Base-by-base conservation (phyloP, 192 early-diverging fungal genomes). In the Diversispora epigaea region DNA sequence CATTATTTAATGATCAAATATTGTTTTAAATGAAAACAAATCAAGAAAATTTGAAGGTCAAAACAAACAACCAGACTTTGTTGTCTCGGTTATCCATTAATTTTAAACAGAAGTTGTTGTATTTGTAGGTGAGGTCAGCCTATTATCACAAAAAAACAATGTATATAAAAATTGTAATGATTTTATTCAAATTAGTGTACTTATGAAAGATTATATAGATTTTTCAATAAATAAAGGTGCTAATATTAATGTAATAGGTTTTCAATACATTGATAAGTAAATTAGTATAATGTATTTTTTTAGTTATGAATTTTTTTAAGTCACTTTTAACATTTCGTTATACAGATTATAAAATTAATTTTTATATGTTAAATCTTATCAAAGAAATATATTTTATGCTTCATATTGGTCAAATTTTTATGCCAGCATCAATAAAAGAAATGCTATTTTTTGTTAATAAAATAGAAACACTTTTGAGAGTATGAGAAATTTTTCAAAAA, bases 251-350 rank as follows among this genome's bases (percentile, higher is more conserved):
- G n/a, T 72, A 50, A 46, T 72, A 6, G 41, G 71, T 14, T 72
- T 72, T 47, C 56, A 71, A 46, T 71, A 17, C 44, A 15, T 72
- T 61, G 71, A n/a, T n/a, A n/a, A n/a, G 71, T 72, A 72, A 72
- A 57, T 4, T 72, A 60, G 45, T 56, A 70, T 70, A 70, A 7
- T 45, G 14, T 69, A 22, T 4, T 60, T 58, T 60, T 71, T 71
- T 45, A 49, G 11, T 57, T 22, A 43, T n/a, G 57, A 21, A 45
- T 40, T 45, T 71, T 17, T 22, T 40, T 71, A 12, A 71, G 14
- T 22, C n/a, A 15, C 17, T 71, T 71, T 71, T 71, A 3, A 4
- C n/a, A 45, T 17, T 45, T 43, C 41, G 3, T 25, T 49, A 3
- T 54, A 47, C 19, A 45, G 70, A 72, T 32, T 19, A 72, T 57